Evolutionary conservation across 305 asterid species (phyloP).

Genomic region (Solanum aculeatissimum): DNA sequence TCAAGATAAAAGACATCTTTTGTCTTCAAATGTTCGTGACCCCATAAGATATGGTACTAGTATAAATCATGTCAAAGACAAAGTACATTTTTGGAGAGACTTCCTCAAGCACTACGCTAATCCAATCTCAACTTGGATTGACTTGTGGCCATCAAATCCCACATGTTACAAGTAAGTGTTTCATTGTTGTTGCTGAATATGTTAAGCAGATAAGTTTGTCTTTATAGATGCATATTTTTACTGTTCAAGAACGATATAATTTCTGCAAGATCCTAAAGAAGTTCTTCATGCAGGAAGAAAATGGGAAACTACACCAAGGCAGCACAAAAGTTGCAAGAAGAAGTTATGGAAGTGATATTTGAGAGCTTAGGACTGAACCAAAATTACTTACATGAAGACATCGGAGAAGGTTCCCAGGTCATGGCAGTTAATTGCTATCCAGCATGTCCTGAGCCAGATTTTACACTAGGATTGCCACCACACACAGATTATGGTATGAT

Average conservation of each 20-base stretch:
- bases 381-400: slow-evolving; percentile 29
- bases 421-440: slow-evolving; percentile 49
- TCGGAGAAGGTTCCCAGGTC: slow-evolving; percentile 37
- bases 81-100: slow-evolving; percentile 52
- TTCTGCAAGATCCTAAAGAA: background rate
- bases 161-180: slow-evolving; percentile 40
- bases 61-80: slow-evolving; percentile 37
- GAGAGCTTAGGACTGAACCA: slow-evolving; percentile 39
- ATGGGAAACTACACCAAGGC: slow-evolving; percentile 46
- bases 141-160: slow-evolving; percentile 62
- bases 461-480: slow-evolving; percentile 50
- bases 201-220: background rate
- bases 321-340: slow-evolving; percentile 24
- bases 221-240: background rate
- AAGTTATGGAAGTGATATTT: slow-evolving; percentile 24
- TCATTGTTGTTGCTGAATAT: background rate
- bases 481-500: slow-evolving; percentile 47
- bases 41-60: slow-evolving; percentile 60
- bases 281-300: slow-evolving; percentile 20
- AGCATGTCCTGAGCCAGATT: slow-evolving; percentile 49
- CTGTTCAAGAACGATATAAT: background rate
- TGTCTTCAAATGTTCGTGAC: slow-evolving; percentile 27
- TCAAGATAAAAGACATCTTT: slow-evolving; percentile 28
- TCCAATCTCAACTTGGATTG: slow-evolving; percentile 47
- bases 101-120: slow-evolving; percentile 55